Evolutionary conservation across 2,329 filamentous ascomycete genomes (phyloP), one percentile per base, ranked within the genome.

Genomic region (Colletotrichum sidae): DNA sequence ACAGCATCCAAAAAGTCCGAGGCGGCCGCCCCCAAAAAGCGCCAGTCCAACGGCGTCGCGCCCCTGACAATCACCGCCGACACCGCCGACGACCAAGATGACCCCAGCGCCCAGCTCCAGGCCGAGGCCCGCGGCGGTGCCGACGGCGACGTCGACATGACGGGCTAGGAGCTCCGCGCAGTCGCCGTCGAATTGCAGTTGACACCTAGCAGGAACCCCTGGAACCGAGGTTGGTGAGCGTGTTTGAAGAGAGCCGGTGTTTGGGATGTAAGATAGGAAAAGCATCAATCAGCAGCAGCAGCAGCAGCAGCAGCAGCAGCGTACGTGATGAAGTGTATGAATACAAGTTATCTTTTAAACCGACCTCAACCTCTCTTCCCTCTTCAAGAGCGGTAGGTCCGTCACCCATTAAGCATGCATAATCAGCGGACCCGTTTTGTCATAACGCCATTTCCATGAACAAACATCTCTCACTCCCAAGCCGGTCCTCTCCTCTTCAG

Each of bases 71-170:
- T 41, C 15, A 37, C 57, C 17, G 47, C 50, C 12, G 44, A 52
- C n/a, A 15, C 9, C 44, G 44, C 9, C 15, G 15, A 42, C 42
- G 11, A 13, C 37, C n/a, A 51, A 13, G 77, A 78, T 15, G 84
- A 84, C 46, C 83, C 86, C 3, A 84, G 80, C 62, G 80, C 83
- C 52, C 86, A 87, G 74, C 75, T 89, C 67, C 80, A 85, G 73
- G 76, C 83, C 46, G 87, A 89, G 72, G 84, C 85, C 74, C 79
- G 81, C 60, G 83, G 85, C 68, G 80, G 80, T 15, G 75, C 74
- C 9, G 83, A 86, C 66, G 79, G 75, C 8, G 88, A 90, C 72
- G 84, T 90, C 38, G 79, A 86, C 57, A 91, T 91, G 88, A 81
- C 78, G 38, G 86, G 82, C 52, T 87, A 82, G 75, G 34, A 6